A percentile compares a stretch with the other conserved stretches of the same genome.
phyloP scores from a whole-genome alignment of 1,139 yeast genomes.

The Kodamaea ohmeri region DNA sequence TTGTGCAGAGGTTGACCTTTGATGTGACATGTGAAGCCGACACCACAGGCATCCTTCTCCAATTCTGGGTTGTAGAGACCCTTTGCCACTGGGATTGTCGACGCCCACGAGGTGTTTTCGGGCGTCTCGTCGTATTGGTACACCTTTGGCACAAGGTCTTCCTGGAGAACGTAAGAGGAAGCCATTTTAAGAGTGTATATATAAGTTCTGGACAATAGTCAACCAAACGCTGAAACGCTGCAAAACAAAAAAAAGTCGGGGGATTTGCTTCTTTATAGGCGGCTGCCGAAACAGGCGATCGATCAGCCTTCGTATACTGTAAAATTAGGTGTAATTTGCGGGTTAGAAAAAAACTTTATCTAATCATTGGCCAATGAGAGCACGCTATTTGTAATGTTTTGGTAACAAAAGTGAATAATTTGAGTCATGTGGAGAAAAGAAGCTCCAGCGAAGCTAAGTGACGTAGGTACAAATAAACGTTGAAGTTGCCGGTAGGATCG shows the following conservation, averaged over 20 bases:
- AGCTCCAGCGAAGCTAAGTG: too few species aligned
- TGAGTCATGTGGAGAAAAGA: not conserved
- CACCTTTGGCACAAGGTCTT: conserved; percentile 40
- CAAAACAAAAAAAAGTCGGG: conserved; percentile 5
- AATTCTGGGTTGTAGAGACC: conserved; percentile 92
- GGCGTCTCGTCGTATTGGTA: conserved; percentile 74
- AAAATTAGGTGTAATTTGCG: conserved; percentile 1
- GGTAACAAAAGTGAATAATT: conserved; percentile 3
- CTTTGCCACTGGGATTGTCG: conserved; percentile 78
- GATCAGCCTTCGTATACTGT: not conserved
- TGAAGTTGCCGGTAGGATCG: too few species aligned
- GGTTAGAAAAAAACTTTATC: conserved; percentile 4
- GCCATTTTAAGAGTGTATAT: conserved; percentile 5
- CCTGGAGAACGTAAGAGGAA: conserved; percentile 40
- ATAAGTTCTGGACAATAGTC: not conserved
- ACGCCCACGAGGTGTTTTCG: conserved; percentile 88
- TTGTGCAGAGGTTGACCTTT: conserved; percentile 87
- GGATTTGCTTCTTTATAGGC: conserved; percentile 3
- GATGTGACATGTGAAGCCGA: conserved; percentile 93
- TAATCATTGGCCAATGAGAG: conserved; percentile 9
- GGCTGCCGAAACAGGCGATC: conserved; percentile 1
- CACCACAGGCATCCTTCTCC: conserved; percentile 98
- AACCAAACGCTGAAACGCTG: conserved; percentile 2
- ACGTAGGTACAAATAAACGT: too few species aligned
- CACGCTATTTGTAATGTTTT: conserved; percentile 1